These are phyloP conservation scores for Dictyophora rubrovolvata DNA, from an alignment of 768 basidiomycete genomes.

Conservation along the genomic window DNA sequence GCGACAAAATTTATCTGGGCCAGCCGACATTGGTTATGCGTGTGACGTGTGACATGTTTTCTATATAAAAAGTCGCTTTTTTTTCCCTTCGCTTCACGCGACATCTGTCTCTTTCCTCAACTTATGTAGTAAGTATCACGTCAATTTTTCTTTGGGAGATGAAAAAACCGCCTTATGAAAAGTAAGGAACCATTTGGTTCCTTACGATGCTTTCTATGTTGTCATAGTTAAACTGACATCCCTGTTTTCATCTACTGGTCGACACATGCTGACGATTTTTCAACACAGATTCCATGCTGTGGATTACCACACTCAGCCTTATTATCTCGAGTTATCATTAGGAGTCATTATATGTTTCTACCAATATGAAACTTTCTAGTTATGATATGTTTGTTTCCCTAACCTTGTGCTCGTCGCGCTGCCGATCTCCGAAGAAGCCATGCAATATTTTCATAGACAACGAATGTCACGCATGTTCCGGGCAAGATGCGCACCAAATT, in stretches of 20 bases:
- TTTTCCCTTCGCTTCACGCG: neutral
- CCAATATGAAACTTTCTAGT: neutral
- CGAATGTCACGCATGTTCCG: slow-evolving; percentile 96
- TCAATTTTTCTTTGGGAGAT: neutral
- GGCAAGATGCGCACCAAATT: slow-evolving; percentile 92
- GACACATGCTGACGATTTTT: too few species aligned
- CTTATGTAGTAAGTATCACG: neutral
- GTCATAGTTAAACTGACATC: slow-evolving; percentile 13
- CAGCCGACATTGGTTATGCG: neutral
- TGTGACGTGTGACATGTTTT: neutral
- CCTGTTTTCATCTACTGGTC: neutral
- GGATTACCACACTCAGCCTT: too few species aligned
- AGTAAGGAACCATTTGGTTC: slow-evolving; percentile 3
- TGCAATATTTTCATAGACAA: slow-evolving; percentile 90
- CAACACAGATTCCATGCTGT: too few species aligned
- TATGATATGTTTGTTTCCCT: neutral
- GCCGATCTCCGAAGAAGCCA: slow-evolving; percentile 69
- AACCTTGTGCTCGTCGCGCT: slow-evolving; percentile 31
- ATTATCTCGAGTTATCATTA: too few species aligned
- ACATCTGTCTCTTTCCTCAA: neutral
- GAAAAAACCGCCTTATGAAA: neutral
- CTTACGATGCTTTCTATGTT: slow-evolving; percentile 5
- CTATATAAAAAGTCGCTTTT: neutral
- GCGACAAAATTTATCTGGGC: neutral
- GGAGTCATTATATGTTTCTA: neutral